Evolutionary conservation across 75 land plant species (phyloP), one percentile per base, ranked within the genome.

Genomic region (Adiantum capillusveneris): DNA sequence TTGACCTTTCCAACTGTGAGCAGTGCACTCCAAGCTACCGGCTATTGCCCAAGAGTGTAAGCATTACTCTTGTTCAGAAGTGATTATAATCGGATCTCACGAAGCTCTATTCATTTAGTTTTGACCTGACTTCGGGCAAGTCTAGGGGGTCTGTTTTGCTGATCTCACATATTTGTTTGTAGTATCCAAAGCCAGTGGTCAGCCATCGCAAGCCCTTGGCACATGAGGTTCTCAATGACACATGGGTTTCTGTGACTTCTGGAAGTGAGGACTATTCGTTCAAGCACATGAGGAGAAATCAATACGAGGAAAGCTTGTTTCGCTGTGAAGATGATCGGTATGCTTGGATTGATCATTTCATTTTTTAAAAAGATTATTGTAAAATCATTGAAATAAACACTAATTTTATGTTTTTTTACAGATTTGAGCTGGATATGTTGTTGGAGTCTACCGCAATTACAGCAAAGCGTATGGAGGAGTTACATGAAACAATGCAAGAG

Each of bases 1-100:
- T 93, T 62, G 96, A 93, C 64, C 81, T 93, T 25, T 89, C 98
- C 53, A 75, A 76, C 57, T 93, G 83, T 65, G 81, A 83, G 49
- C 80, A 82, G 19, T 93, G 98, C 46, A 86, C 98, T 39, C 98
- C 98, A 14, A 93, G 98, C 59, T 93, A 89, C 42, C 87, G 98
- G 19, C 82, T 86, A 22, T 83, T 93, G 17, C 98, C 98, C 22
- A 83, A 83, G 53, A 76, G 74, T 63, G 93, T 88, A 75, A 60
- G 43, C 22, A 21, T n/a, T n/a, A n/a, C n/a, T n/a, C n/a, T n/a
- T n/a, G n/a, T n/a, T n/a, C n/a, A n/a, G n/a, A n/a, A n/a, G n/a
- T n/a, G n/a, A n/a, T n/a, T n/a, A n/a, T n/a, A n/a, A n/a, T n/a
- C n/a, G n/a, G n/a, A n/a, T n/a, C n/a, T n/a, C n/a, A n/a, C n/a